A percentile compares a stretch with the other conserved stretches of the same genome.
phyloP scores from a whole-genome alignment of 1,284 basidiomycete species.

The Coniferiporia sulphurascens region DNA sequence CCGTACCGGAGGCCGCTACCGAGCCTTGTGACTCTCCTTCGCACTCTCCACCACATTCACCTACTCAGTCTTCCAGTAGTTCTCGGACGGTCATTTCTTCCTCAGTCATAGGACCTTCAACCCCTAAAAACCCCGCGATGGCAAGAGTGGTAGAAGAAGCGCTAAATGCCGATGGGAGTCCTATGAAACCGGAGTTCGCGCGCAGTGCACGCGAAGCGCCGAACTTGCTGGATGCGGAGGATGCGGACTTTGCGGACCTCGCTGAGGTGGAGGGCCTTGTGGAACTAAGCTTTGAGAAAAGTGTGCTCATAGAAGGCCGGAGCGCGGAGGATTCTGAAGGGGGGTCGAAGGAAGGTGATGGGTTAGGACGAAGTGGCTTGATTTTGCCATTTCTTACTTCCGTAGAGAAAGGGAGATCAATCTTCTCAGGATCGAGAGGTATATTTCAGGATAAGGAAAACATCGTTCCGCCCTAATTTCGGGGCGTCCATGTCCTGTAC shows the following conservation, averaged over 20 bases:
- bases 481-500: not conserved
- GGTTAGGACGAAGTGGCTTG: not conserved
- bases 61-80: not conserved
- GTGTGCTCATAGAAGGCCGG: not conserved
- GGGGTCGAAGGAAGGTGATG: no score
- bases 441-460: constrained; percentile 11
- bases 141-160: not conserved
- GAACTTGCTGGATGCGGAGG: constrained; percentile 2
- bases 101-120: not conserved
- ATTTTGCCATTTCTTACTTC: not conserved
- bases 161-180: not conserved
- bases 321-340: not conserved
- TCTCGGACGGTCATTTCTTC: not conserved
- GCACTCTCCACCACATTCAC: not conserved
- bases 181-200: constrained; percentile 18
- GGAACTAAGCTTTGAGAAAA: constrained; percentile 9
- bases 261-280: constrained; percentile 8
- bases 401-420: not conserved
- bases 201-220: constrained; percentile 3
- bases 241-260: constrained; percentile 10
- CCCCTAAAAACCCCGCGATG: no score
- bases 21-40: not conserved
- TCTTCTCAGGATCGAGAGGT: not conserved
- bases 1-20: constrained; percentile 5
- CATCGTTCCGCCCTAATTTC: not conserved